Base-by-base conservation (phyloP, 192 early-diverging fungal genomes). In the Gamsiella multidivaricata region DNA sequence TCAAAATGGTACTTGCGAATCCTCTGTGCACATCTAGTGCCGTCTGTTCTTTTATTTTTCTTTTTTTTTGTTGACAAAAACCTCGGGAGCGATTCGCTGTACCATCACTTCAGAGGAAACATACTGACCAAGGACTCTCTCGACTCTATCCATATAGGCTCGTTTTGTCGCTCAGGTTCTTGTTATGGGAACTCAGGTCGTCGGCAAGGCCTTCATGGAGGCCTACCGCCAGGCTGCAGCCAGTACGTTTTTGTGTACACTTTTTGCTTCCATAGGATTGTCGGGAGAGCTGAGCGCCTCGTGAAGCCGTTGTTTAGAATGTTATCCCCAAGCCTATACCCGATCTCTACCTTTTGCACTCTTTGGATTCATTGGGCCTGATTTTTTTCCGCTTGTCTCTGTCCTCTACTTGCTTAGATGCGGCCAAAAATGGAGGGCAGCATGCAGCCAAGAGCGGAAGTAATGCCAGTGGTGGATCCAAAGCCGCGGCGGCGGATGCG, bases 191-290 rank as follows among this genome's bases (percentile, higher is more conserved):
- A 82, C 90, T 8, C 90, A 91, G 64, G 93, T 98, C 79, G 82
- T 96, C 41, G 94, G 93, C 31, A 88, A 92, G 71, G 97, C 97
- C 42, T 96, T 96, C 78, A 88, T 94, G 58, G 97, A 95, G 55
- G 97, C 97, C 26, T 98, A 95, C 81, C 91, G 91, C 54, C 91
- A 95, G 67, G 95, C 94, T 17, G 87, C 92, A 62, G 90, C 90
- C 46, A 92, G 93, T 96, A 89, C 59, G 91, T 81, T 42, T 20
- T 31, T n/a, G n/a, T n/a, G n/a, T n/a, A n/a, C n/a, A n/a, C n/a
- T n/a, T n/a, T n/a, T n/a, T n/a, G n/a, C n/a, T n/a, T n/a, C n/a
- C n/a, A n/a, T n/a, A n/a, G n/a, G n/a, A n/a, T n/a, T n/a, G n/a
- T n/a, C n/a, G n/a, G n/a, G n/a, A n/a, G n/a, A n/a, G n/a, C n/a